Base-by-base conservation (phyloP, 192 early-diverging fungal species). In the Coemansia sp. region DNA sequence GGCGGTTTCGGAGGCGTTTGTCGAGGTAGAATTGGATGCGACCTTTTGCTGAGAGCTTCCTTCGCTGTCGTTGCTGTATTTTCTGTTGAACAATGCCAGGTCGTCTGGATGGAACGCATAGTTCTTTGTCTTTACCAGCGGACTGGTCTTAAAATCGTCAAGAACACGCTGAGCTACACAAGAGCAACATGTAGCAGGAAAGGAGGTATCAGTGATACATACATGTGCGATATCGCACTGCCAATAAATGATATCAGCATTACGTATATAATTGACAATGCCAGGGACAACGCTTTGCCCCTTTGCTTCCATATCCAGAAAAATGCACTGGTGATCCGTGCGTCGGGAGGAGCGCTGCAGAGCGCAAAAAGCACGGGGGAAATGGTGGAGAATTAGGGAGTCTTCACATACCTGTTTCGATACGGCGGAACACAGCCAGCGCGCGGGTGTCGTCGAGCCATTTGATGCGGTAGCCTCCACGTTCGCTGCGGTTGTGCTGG, bases 401-500 rank as follows among this genome's bases (percentile, higher is more conserved):
- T 23, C 0, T 3, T 1, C 45, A 68, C 64, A 29, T 80, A 80
- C 77, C 77, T 64, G 77, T 81, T 50, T 81, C 79, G 27, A 65
- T 58, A 25, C 79, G 72, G 42, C 79, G 73, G 73, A 82, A 82
- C n/a, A 76, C 70, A 8, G 74, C 80, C 31, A 82, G 67, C 34
- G 80, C 80, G 22, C 80, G 70, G 3, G 74, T 73, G 58, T 82
- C 74, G 67, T 71, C 64, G 40, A 82, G 80, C 80, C 80, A 82
- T 61, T 82, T 82, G 66, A 82, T 74, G 64, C 80, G 73, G 55
- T 82, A 82, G 2, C 80, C 80, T 19, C 80, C 80, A 52, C 72
- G 70, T 47, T 82, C 74, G 61, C 70, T 72, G 58, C 64, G 67
- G 52, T 72, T 50, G 68, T 82, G 80, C 70, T 82, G 74, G 70